A percentile compares a stretch with the other conserved stretches of the same genome.
phyloP scores from a whole-genome alignment of 2,329 filamentous ascomycete species.

The Pezicula radicicola region DNA sequence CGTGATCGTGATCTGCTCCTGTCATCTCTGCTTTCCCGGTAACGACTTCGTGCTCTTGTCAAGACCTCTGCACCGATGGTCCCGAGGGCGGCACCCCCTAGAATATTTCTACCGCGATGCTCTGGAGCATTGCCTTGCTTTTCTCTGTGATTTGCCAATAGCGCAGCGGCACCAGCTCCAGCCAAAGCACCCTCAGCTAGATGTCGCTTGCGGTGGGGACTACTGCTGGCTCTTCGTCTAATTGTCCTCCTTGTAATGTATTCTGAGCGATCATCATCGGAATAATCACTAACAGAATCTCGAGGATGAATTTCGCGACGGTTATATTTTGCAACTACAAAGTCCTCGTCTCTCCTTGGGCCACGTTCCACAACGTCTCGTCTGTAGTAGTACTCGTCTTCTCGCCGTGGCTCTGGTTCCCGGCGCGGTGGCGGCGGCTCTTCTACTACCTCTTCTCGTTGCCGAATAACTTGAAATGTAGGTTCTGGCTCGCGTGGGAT shows the following conservation, averaged over 20 bases:
- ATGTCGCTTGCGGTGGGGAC: conserved; percentile 53
- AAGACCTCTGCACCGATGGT: conserved; percentile 60
- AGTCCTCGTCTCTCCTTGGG: conserved; percentile 18
- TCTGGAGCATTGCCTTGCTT: conserved; percentile 27
- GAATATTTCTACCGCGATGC: conserved; percentile 25
- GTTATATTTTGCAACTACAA: conserved; percentile 32
- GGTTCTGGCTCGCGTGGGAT: conserved; percentile 25
- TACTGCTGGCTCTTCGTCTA: conserved; percentile 46
- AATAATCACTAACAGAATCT: conserved; percentile 27
- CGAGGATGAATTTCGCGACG: conserved; percentile 32
- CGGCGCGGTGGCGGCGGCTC: conserved; percentile 1
- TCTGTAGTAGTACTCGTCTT: conserved; percentile 33
- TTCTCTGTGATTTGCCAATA: conserved; percentile 52
- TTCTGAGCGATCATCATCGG: conserved; percentile 30
- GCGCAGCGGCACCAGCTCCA: conserved; percentile 58
- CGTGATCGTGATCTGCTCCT: conserved; percentile 35
- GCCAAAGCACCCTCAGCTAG: conserved; percentile 63
- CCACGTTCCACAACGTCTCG: conserved; percentile 27
- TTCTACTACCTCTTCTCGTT: conserved; percentile 18
- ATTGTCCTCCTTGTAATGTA: conserved; percentile 35
- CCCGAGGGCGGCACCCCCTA: conserved; percentile 57
- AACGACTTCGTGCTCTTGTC: conserved; percentile 58
- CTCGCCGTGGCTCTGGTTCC: conserved; percentile 20
- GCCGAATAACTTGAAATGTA: conserved; percentile 19
- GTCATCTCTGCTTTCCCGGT: conserved; percentile 47